Conservation (phyloP, 2,329 filamentous ascomycete genomes). For the Dendryphion nanum region DNA sequence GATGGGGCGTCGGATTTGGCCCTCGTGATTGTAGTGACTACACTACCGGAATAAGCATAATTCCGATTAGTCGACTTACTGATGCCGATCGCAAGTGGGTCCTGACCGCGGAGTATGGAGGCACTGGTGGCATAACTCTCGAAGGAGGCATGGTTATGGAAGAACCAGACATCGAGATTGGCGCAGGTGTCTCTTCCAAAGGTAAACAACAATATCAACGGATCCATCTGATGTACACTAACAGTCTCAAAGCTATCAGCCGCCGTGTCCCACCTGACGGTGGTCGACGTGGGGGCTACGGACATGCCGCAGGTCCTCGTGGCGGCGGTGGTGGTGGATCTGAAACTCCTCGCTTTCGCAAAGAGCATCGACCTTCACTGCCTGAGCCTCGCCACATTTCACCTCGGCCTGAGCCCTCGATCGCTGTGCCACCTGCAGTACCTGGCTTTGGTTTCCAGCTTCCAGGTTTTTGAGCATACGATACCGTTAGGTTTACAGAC, state of each 20-base stretch:
- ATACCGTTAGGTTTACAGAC: no score
- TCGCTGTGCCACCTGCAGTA: constrained; percentile 54
- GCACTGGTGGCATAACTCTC: constrained; percentile 80
- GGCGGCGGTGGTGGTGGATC: constrained; percentile 17
- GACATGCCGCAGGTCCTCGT: background rate
- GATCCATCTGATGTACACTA: constrained; percentile 6
- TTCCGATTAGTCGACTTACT: constrained; percentile 88
- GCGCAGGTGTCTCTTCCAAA: constrained; percentile 94
- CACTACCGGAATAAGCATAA: constrained; percentile 83
- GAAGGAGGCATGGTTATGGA: constrained; percentile 85
- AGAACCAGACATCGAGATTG: constrained; percentile 98
- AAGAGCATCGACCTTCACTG: constrained; percentile 21
- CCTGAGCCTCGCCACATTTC: constrained; percentile 35
- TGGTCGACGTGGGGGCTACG: constrained; percentile 9
- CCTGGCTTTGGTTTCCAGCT: constrained; percentile 56
- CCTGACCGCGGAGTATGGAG: constrained; percentile 87
- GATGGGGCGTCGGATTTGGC: constrained; percentile 97
- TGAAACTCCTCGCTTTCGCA: constrained; percentile 25
- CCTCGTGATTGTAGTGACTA: constrained; percentile 98
- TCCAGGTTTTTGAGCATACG: constrained; percentile 30
- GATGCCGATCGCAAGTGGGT: constrained; percentile 98
- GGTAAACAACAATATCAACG: constrained; percentile 41
- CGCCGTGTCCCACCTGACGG: constrained; percentile 33
- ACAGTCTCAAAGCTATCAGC: constrained; percentile 29
- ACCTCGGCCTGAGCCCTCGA: constrained; percentile 38